phyloP scores from a whole-genome alignment of 371 early-diverging fungal genomes.

The Mucor indicus region DNA sequence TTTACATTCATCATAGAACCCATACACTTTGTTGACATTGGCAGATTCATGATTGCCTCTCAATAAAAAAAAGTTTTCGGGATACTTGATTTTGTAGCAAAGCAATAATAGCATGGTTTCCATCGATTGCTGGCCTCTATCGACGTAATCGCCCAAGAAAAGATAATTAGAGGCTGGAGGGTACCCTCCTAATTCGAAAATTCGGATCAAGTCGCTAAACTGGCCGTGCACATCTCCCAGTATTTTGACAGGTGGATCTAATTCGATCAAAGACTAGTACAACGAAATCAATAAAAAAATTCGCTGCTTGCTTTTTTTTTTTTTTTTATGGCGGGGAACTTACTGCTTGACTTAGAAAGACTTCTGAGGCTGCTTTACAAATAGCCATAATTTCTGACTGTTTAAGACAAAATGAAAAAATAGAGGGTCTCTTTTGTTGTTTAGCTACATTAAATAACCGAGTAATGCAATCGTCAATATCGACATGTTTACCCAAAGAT shows the following conservation, averaged over 20 bases:
- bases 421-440: constrained; percentile 56
- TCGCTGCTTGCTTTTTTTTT: constrained; percentile 58
- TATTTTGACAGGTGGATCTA: constrained; percentile 94
- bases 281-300: not conserved
- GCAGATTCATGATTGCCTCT: constrained; percentile 99
- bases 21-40: constrained; percentile 91
- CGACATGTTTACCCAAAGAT: too few species aligned
- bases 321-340: constrained; percentile 43
- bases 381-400: constrained; percentile 84
- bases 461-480: constrained; percentile 83
- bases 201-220: constrained; percentile 80
- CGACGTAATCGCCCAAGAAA: constrained; percentile 98
- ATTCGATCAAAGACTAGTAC: constrained; percentile 75
- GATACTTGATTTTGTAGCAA: constrained; percentile 96
- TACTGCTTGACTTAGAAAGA: constrained; percentile 90
- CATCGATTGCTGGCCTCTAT: constrained; percentile 93
- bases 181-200: constrained; percentile 87
- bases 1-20: constrained; percentile 99
- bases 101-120: constrained; percentile 94
- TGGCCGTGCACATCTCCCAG: constrained; percentile 95
- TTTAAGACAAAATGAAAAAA: constrained; percentile 68
- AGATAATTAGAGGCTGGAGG: too few species aligned
- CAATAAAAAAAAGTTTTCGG: constrained; percentile 93
- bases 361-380: constrained; percentile 79
- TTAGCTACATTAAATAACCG: constrained; percentile 73